Evolutionary conservation across 352 stramenopile genomes (phyloP), one percentile per base, ranked within the genome.

Genomic region (Phytophthora capsici): DNA sequence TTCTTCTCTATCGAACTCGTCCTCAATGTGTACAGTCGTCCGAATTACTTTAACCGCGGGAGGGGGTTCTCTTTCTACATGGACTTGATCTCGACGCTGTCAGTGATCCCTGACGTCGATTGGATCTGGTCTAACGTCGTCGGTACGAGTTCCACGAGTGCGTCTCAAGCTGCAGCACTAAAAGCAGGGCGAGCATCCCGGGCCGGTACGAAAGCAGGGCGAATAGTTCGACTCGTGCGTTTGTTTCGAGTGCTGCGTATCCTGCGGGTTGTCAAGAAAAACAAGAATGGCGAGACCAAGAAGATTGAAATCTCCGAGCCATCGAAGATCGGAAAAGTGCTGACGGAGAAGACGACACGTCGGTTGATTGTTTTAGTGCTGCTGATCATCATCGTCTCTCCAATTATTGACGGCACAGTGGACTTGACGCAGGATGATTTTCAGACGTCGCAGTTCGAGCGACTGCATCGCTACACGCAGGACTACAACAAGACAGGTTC

Each of bases 301-400:
- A 78, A 63, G 12, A 55, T 93, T 16, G 63, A 89, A 50, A 89
- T 96, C 52, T 92, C 84, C 0, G 88, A 97, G 64, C 90, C 90
- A 14, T 96, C 87, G 28, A 98, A 98, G 68, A 94, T 99, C 48
- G 95, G 95, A 44, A 96, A 97, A 57, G 91, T 98, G 59, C 66
- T 99, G 40, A 98, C 94, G 6, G 94, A 98, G 56, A 97, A 97
- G 49, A 98, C 95, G 8, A 98, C 94, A 19, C 80, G 92, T 8
- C 78, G 88, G 32, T 67, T 98, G 22, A 98, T 98, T 51, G 76
- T 98, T 23, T 78, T 97, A 0, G 88, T 97, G 58, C 75, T 97
- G 1, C 53, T 91, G 4, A 96, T 96, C 69, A 93, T 96, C 50
- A 91, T 96, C 44, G 62, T 94, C 0, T 91, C 89, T 0, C 88